Percentiles rank a stretch among this genome's conserved stretches.
Conservation (phyloP, 345 rosid genomes). For the Viola odorata region DNA sequence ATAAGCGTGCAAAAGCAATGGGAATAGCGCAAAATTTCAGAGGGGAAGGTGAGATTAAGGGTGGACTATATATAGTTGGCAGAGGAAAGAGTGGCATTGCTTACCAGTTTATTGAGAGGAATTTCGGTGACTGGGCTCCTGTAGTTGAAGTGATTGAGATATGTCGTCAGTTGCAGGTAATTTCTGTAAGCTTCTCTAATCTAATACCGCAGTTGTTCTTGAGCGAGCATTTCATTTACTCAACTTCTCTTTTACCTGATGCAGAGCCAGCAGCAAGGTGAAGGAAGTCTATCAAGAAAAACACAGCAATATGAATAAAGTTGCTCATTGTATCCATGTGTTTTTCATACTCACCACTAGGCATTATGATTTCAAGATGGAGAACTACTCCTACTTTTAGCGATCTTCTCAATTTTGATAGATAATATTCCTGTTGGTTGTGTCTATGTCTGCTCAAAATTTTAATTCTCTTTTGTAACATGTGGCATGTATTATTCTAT, state of each 20-base stretch:
- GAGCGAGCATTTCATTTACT: not conserved
- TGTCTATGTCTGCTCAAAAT: too few species aligned
- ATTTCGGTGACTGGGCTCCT: constrained; percentile 70
- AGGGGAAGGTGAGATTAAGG: constrained; percentile 65
- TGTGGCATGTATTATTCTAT: too few species aligned
- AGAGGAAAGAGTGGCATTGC: constrained; percentile 47
- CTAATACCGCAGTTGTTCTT: not conserved
- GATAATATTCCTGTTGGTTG: not conserved
- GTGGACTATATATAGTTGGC: constrained; percentile 57
- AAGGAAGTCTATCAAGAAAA: constrained; percentile 14
- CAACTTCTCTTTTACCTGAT: constrained; percentile 22
- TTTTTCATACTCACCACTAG: constrained; percentile 4
- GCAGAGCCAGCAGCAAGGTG: constrained; percentile 35
- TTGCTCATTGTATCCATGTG: not conserved
- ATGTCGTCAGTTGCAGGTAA: constrained; percentile 49
- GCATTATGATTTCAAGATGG: not conserved
- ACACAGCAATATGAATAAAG: constrained; percentile 14
- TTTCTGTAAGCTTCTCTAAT: constrained; percentile 2
- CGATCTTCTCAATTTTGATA: not conserved
- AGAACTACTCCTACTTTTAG: not conserved
- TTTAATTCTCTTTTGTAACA: too few species aligned
- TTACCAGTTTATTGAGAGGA: constrained; percentile 64
- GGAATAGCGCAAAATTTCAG: constrained; percentile 44
- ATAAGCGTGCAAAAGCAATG: constrained; percentile 51
- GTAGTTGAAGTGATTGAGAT: constrained; percentile 47